phyloP scores from a whole-genome alignment of 225 moss, liverwort and hornwort species.

The Physcomitrellopsis africana region DNA sequence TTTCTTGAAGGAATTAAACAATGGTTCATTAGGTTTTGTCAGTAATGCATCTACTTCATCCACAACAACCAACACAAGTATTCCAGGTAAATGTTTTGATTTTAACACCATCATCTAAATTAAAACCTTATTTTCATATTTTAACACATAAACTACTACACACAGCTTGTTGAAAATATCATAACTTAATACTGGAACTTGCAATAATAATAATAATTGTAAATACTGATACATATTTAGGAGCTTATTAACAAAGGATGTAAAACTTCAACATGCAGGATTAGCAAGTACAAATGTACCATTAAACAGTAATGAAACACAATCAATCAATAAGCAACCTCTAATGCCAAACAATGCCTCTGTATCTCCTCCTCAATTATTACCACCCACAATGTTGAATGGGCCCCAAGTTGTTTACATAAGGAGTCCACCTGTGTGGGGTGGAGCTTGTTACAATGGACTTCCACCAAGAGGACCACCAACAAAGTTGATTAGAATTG shows the following conservation, averaged over 20 bases:
- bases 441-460: constrained; percentile 36
- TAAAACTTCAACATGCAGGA: background rate
- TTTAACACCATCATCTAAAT: no score
- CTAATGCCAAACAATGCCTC: constrained; percentile 10
- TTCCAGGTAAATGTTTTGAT: constrained; percentile 9
- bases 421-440: constrained; percentile 27
- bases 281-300: constrained; percentile 21
- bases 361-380: constrained; percentile 25
- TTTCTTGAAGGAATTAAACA: constrained; percentile 83
- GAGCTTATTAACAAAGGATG: no score
- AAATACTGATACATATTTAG: background rate
- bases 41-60: constrained; percentile 39
- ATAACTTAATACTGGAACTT: no score
- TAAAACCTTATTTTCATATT: no score
- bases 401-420: constrained; percentile 46
- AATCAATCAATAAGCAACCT: constrained; percentile 20
- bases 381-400: constrained; percentile 28
- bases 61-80: constrained; percentile 28
- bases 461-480: constrained; percentile 23
- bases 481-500: constrained; percentile 41
- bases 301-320: constrained; percentile 9
- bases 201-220: no score
- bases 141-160: no score
- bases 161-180: no score
- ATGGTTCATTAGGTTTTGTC: constrained; percentile 62